Conservation (phyloP, 2,329 filamentous ascomycete genomes). For the Neopestalotiopsis clavispora region DNA sequence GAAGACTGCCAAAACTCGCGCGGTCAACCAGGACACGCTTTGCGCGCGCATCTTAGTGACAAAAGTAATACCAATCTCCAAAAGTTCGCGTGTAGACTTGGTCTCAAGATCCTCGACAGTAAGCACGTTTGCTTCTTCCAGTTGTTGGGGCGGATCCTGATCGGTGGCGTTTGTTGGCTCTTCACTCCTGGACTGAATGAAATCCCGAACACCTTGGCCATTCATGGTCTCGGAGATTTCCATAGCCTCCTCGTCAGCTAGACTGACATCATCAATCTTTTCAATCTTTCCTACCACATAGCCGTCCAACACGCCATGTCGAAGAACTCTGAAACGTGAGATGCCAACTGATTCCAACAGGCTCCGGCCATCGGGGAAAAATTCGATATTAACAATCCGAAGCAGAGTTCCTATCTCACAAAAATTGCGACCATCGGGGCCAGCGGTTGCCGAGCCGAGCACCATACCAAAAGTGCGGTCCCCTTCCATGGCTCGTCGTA, state of each 20-base stretch:
- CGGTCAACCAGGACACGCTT: slow-evolving; percentile 76
- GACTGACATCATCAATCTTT: slow-evolving; percentile 78
- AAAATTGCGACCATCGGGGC: slow-evolving; percentile 49
- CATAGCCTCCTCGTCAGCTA: slow-evolving; percentile 78
- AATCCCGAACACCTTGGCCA: slow-evolving; percentile 24
- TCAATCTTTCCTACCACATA: slow-evolving; percentile 80
- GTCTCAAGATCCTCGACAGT: slow-evolving; percentile 46
- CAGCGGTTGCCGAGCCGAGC: slow-evolving; percentile 63
- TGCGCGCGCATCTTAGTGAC: slow-evolving; percentile 70
- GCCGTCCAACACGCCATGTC: slow-evolving; percentile 71
- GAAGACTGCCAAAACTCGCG: slow-evolving; percentile 74
- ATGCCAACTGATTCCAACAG: slow-evolving; percentile 79
- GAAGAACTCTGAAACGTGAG: slow-evolving; percentile 75
- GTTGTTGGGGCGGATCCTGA: neutral
- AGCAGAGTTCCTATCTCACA: slow-evolving; percentile 79
- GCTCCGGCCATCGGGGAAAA: slow-evolving; percentile 80
- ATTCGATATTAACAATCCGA: slow-evolving; percentile 74
- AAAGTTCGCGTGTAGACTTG: slow-evolving; percentile 73
- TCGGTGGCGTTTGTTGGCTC: slow-evolving; percentile 12
- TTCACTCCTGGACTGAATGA: slow-evolving; percentile 30
- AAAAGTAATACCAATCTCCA: slow-evolving; percentile 70
- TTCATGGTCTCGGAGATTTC: slow-evolving; percentile 70
- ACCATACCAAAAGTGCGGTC: slow-evolving; percentile 86
- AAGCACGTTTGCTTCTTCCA: slow-evolving; percentile 14
- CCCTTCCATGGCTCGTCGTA: slow-evolving; percentile 75